phyloP scores from a whole-genome alignment of 164 flowering plant species.

The Piper betle region DNA sequence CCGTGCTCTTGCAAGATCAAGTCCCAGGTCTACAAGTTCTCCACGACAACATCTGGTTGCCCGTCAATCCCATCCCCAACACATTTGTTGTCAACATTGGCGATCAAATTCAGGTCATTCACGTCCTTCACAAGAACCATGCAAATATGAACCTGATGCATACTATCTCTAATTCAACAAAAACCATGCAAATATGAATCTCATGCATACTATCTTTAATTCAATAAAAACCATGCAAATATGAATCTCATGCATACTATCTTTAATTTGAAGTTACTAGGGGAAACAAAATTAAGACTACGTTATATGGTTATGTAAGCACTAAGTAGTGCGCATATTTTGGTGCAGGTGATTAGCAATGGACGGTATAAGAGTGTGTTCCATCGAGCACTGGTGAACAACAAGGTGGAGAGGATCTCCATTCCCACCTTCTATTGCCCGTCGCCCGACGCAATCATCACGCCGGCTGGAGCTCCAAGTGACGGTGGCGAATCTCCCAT shows the following conservation, averaged over 20 bases:
- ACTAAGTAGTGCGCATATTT: not conserved
- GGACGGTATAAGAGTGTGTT: conserved; percentile 49
- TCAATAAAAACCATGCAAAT: too few relatives aligned
- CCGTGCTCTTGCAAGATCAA: conserved; percentile 50
- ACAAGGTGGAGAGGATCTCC: conserved; percentile 35
- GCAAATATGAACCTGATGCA: too few relatives aligned
- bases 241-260: too few relatives aligned
- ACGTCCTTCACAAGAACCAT: too few relatives aligned
- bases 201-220: too few relatives aligned
- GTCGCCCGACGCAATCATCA: too few relatives aligned
- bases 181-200: too few relatives aligned
- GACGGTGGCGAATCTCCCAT: too few relatives aligned
- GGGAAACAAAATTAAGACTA: too few relatives aligned
- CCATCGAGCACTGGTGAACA: conserved; percentile 58
- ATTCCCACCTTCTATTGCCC: conserved; percentile 55
- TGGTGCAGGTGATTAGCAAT: conserved; percentile 44
- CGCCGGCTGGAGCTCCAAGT: too few relatives aligned
- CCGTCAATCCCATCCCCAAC: conserved; percentile 46
- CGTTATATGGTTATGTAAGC: not conserved
- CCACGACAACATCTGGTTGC: conserved; percentile 39
- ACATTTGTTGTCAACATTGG: conserved; percentile 66
- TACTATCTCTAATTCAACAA: too few relatives aligned
- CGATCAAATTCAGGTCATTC: conserved; percentile 59
- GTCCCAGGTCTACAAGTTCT: conserved; percentile 58
- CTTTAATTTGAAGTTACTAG: not conserved